phyloP scores from a whole-genome alignment of 2,329 filamentous ascomycete species.

The Trichoderma harzianum region DNA sequence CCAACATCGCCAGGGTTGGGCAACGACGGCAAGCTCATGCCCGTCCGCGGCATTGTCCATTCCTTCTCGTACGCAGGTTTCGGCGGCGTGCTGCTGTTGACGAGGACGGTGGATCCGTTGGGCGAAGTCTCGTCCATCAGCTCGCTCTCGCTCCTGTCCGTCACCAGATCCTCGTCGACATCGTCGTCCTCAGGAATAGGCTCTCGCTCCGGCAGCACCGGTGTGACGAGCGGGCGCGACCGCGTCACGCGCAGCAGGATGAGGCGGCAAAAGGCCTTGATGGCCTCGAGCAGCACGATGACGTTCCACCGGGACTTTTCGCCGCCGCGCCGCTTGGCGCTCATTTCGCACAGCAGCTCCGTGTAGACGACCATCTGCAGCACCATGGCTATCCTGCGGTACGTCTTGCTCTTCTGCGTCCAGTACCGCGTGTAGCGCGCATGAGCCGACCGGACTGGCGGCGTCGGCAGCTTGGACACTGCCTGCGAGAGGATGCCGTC shows the following conservation, averaged over 20 bases:
- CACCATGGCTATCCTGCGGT: conserved; percentile 75
- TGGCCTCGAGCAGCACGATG: conserved; percentile 75
- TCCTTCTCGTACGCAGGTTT: conserved; percentile 49
- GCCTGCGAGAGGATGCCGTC: conserved; percentile 73
- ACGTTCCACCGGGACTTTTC: conserved; percentile 80
- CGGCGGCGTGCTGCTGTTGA: conserved; percentile 11
- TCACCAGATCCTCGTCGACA: conserved; percentile 44
- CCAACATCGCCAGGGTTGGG: conserved; percentile 80
- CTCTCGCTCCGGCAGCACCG: conserved; percentile 82
- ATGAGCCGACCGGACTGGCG: conserved; percentile 55
- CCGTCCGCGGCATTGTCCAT: conserved; percentile 95
- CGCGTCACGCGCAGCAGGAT: conserved; percentile 79
- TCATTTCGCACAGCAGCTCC: conserved; percentile 96
- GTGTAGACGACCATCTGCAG: conserved; percentile 93
- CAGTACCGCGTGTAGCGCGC: conserved; percentile 66
- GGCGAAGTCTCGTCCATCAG: conserved; percentile 40
- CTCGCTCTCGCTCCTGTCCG: conserved; percentile 39
- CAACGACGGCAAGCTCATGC: conserved; percentile 76
- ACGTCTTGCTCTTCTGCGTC: conserved; percentile 62
- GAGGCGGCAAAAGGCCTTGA: conserved; percentile 82
- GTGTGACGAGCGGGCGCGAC: conserved; percentile 75
- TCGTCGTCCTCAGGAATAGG: conserved; percentile 60
- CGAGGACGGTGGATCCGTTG: conserved; percentile 24
- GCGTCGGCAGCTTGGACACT: conserved; percentile 56
- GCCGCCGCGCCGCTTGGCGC: conserved; percentile 79